Base-by-base conservation (phyloP, 202 grass and related monocot genomes). In the Elaeis oleifera region DNA sequence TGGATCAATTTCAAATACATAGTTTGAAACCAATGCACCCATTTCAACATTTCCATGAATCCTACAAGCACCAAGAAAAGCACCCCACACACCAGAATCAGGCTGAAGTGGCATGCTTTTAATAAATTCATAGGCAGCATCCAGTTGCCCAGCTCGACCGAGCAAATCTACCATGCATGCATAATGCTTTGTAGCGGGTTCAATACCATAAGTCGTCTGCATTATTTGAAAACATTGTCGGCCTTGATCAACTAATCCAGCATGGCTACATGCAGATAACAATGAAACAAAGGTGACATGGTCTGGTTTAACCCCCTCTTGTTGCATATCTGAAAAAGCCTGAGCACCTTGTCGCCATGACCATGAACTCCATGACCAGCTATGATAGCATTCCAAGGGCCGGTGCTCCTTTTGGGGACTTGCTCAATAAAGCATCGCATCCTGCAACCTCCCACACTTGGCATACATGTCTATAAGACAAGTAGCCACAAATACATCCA, bases 271-370 rank as follows among this genome's bases (percentile, higher is more conserved):
- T 5, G 87, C 72, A 19, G 87, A 71, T 66, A 90, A 71, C 39
- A 90, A 59, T 39, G 87, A 90, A 77, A 85, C 82, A 83, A 85
- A 85, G 0, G 87, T 90, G 58, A 90, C 76, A 57, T 85, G 69
- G 65, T 90, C 87, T 29, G 87, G 87, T 27, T 77, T 85, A 68
- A 80, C 66, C 58, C 82, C 79, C 72, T 90, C 73, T 50, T 63
- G 27, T 63, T 63, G 59, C 70, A 73, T 73, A 14, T 53, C 19
- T 48, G 70, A 73, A 31, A 73, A 15, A 73, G 49, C 5, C 18
- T 16, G 5, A 25, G 25, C 18, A 59, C 59, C 15, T 48, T 55
- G 32, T 56, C 9, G 22, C 59, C 70, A 63, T 73, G 13, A 16
- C 59, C 70, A 49, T 73, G 70, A 23, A 56, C 59, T 55, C 70